These are phyloP conservation scores for Conringia planisiliqua DNA, from an alignment of 345 rosid species.

Conservation along the genomic window DNA sequence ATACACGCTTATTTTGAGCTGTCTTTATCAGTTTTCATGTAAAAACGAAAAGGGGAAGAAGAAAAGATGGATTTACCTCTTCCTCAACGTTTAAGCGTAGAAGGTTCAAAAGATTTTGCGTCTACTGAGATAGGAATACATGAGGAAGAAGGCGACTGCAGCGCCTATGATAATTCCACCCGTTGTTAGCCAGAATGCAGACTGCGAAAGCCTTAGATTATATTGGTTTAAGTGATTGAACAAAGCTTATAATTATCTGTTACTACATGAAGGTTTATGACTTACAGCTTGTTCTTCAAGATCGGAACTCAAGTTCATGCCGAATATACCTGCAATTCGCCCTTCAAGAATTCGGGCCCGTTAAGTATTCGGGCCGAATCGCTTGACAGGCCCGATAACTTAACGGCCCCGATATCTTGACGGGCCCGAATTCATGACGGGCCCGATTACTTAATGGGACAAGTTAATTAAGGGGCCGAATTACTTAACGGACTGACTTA, in stretches of 20 bases:
- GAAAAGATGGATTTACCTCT: background rate
- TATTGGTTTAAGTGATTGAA: background rate
- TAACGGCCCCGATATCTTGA: too few relatives aligned
- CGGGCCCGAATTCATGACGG: too few relatives aligned
- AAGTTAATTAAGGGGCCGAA: too few relatives aligned
- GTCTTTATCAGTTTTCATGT: background rate
- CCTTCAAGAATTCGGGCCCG: too few relatives aligned
- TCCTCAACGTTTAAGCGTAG: background rate
- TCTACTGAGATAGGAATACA: conserved; percentile 66
- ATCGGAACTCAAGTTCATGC: conserved; percentile 96
- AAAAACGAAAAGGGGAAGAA: background rate
- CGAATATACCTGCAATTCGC: conserved; percentile 95
- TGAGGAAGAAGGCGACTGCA: conserved; percentile 63
- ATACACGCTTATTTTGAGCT: background rate
- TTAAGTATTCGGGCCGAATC: too few relatives aligned
- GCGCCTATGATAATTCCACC: conserved; percentile 86
- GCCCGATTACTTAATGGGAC: too few relatives aligned
- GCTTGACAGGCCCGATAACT: too few relatives aligned
- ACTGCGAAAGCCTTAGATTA: conserved; percentile 47
- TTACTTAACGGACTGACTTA: too few relatives aligned
- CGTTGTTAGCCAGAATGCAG: conserved; percentile 92
- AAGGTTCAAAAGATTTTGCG: conserved; percentile 62
- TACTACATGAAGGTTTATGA: background rate
- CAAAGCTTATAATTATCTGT: background rate
- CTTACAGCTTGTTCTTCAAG: conserved; percentile 92